Evolutionary conservation across 2,329 filamentous ascomycete genomes (phyloP), one percentile per base, ranked within the genome.

Genomic region (Fusarium haematococcum): DNA sequence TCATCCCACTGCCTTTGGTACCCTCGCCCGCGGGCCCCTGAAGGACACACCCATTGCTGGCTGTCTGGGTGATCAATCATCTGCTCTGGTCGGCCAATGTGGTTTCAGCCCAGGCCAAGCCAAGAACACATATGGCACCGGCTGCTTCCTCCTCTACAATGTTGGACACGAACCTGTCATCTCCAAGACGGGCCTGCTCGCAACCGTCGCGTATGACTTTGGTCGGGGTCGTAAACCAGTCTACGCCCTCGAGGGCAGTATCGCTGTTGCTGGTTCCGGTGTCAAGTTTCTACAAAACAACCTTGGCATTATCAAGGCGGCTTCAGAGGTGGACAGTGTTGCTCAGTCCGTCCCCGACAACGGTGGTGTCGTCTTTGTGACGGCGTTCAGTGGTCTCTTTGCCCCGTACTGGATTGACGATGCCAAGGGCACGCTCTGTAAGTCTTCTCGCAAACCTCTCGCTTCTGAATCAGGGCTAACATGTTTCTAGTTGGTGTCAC

Each of bases 321-420:
- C 88, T 3, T 83, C 83, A 68, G 83, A 87, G 68, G 86, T 90
- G 64, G 87, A 85, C 25, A 82, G 84, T 61, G 82, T 91, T 35
- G 89, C 88, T 33, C 83, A 84, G 77, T 86, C 84, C 0, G 88
- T 91, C 9, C 77, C 84, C 3, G 93, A 97, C 81, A 97, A 93
- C 70, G 95, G 95, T 65, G 95, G 95, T 9, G 92, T 95, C 64
- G 90, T 95, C 20, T 92, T 98, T 78, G 95, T 98, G 69, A 97
- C 95, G 4, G 95, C 95, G 2, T 98, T 98, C 81, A 95, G 93
- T 82, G 95, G 95, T 63, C 88, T 98, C 4, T 97, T 97, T 81
- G 95, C 95, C 1, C 95, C 95, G 0, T 97, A 98, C 83, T 98
- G 95, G 95, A 96, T 97, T 71, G 95, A 97, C 80, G 94, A 97